These are phyloP conservation scores for Diaporthe ilicicola DNA, from an alignment of 2,329 filamentous ascomycete genomes.

Conservation along the genomic window DNA sequence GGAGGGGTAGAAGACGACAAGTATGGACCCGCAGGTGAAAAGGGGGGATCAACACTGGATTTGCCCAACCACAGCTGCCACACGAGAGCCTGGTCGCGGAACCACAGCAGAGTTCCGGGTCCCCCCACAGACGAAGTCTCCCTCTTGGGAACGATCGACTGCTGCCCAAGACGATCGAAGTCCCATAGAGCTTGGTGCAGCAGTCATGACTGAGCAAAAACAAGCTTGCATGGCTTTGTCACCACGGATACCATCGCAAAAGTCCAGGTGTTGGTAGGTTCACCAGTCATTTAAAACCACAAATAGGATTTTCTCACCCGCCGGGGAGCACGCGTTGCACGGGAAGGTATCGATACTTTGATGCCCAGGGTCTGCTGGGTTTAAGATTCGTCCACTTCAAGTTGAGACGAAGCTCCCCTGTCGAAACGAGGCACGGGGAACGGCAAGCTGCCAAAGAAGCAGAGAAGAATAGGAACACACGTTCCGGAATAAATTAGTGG, in stretches of 20 bases:
- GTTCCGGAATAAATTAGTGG: constrained; percentile 23
- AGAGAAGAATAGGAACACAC: constrained; percentile 19
- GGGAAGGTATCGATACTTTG: constrained; percentile 13
- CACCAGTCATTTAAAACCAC: constrained; percentile 17
- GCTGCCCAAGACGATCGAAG: constrained; percentile 3
- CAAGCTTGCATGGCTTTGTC: neutral
- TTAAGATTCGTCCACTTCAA: constrained; percentile 28
- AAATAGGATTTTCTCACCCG: constrained; percentile 9
- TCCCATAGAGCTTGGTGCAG: constrained; percentile 3
- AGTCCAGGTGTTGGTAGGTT: constrained; percentile 2
- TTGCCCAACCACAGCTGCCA: constrained; percentile 19
- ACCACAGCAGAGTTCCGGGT: constrained; percentile 12
- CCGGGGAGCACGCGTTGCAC: constrained; percentile 10
- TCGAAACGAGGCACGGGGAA: constrained; percentile 27
- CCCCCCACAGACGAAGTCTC: neutral
- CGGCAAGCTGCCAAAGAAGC: constrained; percentile 23
- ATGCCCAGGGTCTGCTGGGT: constrained; percentile 9
- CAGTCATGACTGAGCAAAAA: neutral
- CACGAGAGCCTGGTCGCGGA: constrained; percentile 11
- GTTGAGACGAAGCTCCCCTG: constrained; percentile 32
- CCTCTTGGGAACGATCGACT: constrained; percentile 16
- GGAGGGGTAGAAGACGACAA: neutral
- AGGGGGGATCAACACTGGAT: constrained; percentile 22
- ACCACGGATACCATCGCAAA: constrained; percentile 3
- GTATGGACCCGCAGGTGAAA: constrained; percentile 18